phyloP scores from a whole-genome alignment of 192 early-diverging fungal genomes.

The Spinellus fusiger region DNA sequence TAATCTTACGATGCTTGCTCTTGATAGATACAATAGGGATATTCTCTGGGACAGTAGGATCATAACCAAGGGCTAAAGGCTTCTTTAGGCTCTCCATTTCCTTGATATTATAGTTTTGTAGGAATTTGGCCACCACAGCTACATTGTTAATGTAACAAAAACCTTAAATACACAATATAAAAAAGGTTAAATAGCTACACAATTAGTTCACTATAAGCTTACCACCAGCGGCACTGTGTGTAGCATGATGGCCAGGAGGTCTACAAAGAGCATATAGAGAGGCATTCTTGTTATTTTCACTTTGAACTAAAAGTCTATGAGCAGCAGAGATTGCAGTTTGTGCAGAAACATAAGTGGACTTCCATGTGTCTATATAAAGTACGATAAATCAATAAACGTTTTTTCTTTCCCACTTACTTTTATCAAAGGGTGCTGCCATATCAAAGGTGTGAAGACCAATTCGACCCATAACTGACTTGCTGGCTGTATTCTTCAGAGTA shows the following conservation, averaged over 20 bases:
- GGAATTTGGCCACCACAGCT: conserved; percentile 40
- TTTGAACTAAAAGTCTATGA: conserved; percentile 39
- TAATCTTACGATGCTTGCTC: conserved; percentile 32
- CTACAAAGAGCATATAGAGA: conserved; percentile 49
- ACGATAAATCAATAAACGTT: too few species aligned
- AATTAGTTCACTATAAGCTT: too few species aligned
- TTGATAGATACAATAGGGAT: not conserved
- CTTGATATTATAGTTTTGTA: conserved; percentile 34
- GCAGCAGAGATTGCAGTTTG: conserved; percentile 61
- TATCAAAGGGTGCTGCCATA: conserved; percentile 8
- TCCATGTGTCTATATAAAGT: conserved; percentile 46
- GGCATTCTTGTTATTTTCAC: conserved; percentile 32
- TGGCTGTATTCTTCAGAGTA: not conserved
- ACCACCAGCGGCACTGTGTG: conserved; percentile 44
- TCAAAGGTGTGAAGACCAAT: conserved; percentile 1
- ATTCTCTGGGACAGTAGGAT: not conserved
- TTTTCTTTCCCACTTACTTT: too few species aligned
- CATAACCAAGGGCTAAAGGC: not conserved
- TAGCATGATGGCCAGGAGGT: conserved; percentile 57
- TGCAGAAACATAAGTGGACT: conserved; percentile 47
- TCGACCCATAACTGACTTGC: not conserved
- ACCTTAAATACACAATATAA: not conserved
- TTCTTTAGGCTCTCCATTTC: conserved; percentile 8
- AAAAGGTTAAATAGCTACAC: not conserved
- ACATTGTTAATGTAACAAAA: conserved; percentile 53